phyloP scores from a whole-genome alignment of 176 grass and related monocot species.

The Ampelocalamus luodianensis region DNA sequence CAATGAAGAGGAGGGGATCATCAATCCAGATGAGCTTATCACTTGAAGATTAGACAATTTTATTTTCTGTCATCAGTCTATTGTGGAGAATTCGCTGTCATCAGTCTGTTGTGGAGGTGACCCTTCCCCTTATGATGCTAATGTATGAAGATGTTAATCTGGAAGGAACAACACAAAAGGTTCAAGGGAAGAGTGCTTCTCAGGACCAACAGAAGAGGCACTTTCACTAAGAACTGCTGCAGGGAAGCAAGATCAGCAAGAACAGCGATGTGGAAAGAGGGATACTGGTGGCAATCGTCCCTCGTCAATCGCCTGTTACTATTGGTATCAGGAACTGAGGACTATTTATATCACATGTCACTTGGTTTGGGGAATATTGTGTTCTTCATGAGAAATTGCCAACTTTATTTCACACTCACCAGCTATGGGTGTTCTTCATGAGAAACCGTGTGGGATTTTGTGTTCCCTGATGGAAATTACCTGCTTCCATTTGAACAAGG shows the following conservation, averaged over 20 bases:
- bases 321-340: background rate
- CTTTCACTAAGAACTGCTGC: conserved; percentile 21
- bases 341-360: conserved; percentile 2
- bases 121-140: background rate
- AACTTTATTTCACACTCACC: background rate
- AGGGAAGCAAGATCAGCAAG: background rate
- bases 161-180: background rate
- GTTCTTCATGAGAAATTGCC: background rate
- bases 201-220: background rate
- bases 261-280: background rate
- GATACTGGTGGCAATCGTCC: background rate
- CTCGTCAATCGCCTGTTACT: background rate
- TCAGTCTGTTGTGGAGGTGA: conserved; percentile 13
- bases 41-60: background rate
- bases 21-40: background rate
- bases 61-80: conserved; percentile 8
- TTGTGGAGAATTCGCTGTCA: background rate
- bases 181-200: conserved; percentile 11
- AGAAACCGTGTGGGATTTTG: conserved; percentile 47
- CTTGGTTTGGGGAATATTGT: background rate
- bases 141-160: conserved; percentile 29
- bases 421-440: conserved; percentile 25
- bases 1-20: background rate
- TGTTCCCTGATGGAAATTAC: conserved; percentile 30
- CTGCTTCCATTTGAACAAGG: conserved; percentile 11